Evolutionary conservation across 352 stramenopile genomes (phyloP).

Genomic region (Phytophthora pistaciae): DNA sequence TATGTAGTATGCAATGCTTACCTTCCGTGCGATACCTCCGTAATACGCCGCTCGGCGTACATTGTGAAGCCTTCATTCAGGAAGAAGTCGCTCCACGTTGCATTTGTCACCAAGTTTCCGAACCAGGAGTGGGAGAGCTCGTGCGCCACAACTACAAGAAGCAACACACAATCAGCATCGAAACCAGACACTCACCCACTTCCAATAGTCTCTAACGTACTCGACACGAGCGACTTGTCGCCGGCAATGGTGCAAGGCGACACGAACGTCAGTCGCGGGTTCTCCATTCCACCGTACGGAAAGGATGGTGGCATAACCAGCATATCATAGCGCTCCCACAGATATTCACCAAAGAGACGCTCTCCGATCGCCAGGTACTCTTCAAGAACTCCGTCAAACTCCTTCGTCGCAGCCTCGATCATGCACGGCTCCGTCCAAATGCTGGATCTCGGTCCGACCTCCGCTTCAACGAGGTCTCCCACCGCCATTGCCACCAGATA

Average conservation of each 20-base stretch:
- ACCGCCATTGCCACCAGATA: constrained; percentile 89
- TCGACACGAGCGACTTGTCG: constrained; percentile 80
- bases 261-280: constrained; percentile 91
- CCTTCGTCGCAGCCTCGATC: constrained; percentile 73
- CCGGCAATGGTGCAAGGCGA: constrained; percentile 82
- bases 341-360: constrained; percentile 82
- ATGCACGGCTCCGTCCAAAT: constrained; percentile 89
- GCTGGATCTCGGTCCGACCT: constrained; percentile 74
- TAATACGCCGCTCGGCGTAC: constrained; percentile 84
- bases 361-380: constrained; percentile 81
- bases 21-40: constrained; percentile 70
- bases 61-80: constrained; percentile 92
- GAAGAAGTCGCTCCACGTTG: constrained; percentile 90
- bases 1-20: constrained; percentile 26
- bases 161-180: neutral
- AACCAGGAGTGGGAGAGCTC: constrained; percentile 91
- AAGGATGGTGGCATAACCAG: constrained; percentile 91
- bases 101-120: constrained; percentile 86
- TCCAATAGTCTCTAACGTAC: constrained; percentile 30
- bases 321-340: constrained; percentile 88
- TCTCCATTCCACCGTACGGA: constrained; percentile 99
- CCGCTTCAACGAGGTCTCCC: constrained; percentile 71
- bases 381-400: constrained; percentile 83
- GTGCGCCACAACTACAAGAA: constrained; percentile 70
- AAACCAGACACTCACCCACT: neutral